Conservation (phyloP, 148 eudicot species). For the Dianthus caryophyllus region DNA sequence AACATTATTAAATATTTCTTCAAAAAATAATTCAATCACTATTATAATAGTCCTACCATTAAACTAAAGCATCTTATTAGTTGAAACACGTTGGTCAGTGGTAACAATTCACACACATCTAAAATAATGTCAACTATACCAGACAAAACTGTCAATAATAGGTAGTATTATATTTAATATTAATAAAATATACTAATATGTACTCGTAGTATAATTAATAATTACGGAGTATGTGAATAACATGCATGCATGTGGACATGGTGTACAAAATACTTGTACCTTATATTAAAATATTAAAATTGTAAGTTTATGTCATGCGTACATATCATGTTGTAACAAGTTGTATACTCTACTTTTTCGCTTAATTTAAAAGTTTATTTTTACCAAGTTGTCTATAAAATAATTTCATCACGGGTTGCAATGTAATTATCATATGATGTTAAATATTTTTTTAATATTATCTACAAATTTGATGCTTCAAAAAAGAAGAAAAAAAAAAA, state of each 20-base stretch:
- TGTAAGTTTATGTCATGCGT: constrained; percentile 4
- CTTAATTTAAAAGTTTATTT: too few relatives aligned
- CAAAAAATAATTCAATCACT: too few relatives aligned
- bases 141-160: not conserved
- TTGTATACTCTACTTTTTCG: not conserved
- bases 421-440: constrained; percentile 2
- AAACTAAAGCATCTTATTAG: too few relatives aligned
- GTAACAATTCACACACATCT: not conserved
- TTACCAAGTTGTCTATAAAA: not conserved
- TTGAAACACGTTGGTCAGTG: too few relatives aligned
- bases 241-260: constrained; percentile 9
- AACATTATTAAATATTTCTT: too few relatives aligned
- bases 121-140: not conserved
- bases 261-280: not conserved
- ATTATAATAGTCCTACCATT: too few relatives aligned
- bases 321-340: not conserved
- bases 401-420: not conserved
- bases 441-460: not conserved
- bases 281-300: not conserved
- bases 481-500: too few relatives aligned
- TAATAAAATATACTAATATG: too few relatives aligned
- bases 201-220: too few relatives aligned
- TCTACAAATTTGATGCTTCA: not conserved
- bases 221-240: not conserved
- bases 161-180: not conserved